A percentile compares a stretch with the other conserved stretches of the same genome.
phyloP scores from a whole-genome alignment of 75 land plant genomes.

The Azolla pinnata region DNA sequence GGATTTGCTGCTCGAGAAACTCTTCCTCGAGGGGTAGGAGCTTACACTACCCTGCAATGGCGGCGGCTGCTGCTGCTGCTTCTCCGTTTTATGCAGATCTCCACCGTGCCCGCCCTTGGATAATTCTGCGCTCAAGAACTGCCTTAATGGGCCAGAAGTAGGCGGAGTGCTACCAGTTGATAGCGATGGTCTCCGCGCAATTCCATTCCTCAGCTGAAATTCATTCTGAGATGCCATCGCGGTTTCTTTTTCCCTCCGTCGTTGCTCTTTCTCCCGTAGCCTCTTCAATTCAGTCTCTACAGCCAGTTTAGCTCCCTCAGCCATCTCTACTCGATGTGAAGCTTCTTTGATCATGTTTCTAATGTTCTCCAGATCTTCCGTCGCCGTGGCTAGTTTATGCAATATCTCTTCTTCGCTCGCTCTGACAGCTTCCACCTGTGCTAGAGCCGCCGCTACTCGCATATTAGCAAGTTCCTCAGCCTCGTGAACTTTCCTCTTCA shows the following conservation, averaged over 20 bases:
- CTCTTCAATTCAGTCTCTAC: slow-evolving; percentile 58
- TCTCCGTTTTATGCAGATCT: too few species aligned
- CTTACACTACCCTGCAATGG: too few species aligned
- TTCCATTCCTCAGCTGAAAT: too few species aligned
- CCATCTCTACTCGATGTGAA: slow-evolving; percentile 64
- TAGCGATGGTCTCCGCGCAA: too few species aligned
- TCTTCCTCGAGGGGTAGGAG: too few species aligned
- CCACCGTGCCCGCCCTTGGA: too few species aligned
- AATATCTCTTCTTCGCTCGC: slow-evolving; percentile 50
- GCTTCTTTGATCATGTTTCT: slow-evolving; percentile 46
- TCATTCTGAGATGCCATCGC: neutral
- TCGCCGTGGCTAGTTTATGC: slow-evolving; percentile 27
- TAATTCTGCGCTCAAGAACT: too few species aligned
- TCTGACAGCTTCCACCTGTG: slow-evolving; percentile 59
- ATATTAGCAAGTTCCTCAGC: slow-evolving; percentile 59
- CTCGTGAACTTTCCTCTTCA: slow-evolving; percentile 28
- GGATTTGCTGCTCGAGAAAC: too few species aligned
- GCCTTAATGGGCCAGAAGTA: too few species aligned
- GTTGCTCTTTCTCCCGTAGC: slow-evolving; percentile 6
- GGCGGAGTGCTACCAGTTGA: too few species aligned
- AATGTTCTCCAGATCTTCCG: slow-evolving; percentile 38
- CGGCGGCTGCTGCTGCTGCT: too few species aligned
- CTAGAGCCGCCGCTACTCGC: slow-evolving; percentile 57
- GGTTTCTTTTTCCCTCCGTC: neutral
- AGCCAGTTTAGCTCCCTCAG: slow-evolving; percentile 78